A percentile compares a stretch with the other conserved stretches of the same genome.
These are phyloP conservation scores for Aspergillus flavus DNA, from an alignment of 2,329 filamentous ascomycete species.

Conservation along the genomic window DNA sequence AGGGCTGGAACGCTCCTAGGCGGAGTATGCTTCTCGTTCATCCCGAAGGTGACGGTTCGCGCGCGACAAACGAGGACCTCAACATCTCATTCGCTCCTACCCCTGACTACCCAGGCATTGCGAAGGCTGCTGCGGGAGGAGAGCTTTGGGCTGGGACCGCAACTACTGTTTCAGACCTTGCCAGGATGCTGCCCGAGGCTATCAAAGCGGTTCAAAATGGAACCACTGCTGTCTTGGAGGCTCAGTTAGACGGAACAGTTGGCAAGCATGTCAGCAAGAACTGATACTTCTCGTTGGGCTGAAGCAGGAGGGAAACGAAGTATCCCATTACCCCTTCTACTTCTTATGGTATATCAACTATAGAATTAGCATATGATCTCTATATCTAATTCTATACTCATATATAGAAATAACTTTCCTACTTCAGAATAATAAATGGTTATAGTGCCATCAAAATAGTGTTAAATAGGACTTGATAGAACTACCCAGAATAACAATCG, in stretches of 20 bases:
- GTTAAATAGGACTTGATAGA: no score
- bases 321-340: no score
- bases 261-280: constrained; percentile 52
- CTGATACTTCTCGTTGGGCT: not conserved
- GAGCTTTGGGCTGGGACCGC: constrained; percentile 64
- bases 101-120: constrained; percentile 69
- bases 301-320: no score
- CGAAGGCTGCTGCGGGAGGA: constrained; percentile 65
- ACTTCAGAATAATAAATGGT: no score
- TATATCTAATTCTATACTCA: no score
- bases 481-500: no score
- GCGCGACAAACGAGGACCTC: constrained; percentile 64
- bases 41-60: constrained; percentile 63
- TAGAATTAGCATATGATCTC: no score
- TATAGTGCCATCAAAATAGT: no score
- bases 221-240: constrained; percentile 64
- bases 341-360: no score
- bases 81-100: constrained; percentile 69
- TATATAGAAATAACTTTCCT: no score
- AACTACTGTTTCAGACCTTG: constrained; percentile 58
- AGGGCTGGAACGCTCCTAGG: constrained; percentile 70
- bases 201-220: constrained; percentile 61
- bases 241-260: constrained; percentile 58
- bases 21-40: constrained; percentile 66
- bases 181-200: constrained; percentile 58